phyloP scores from a whole-genome alignment of 225 moss, liverwort and hornwort genomes.

The Rhytidiadelphus loreus region DNA sequence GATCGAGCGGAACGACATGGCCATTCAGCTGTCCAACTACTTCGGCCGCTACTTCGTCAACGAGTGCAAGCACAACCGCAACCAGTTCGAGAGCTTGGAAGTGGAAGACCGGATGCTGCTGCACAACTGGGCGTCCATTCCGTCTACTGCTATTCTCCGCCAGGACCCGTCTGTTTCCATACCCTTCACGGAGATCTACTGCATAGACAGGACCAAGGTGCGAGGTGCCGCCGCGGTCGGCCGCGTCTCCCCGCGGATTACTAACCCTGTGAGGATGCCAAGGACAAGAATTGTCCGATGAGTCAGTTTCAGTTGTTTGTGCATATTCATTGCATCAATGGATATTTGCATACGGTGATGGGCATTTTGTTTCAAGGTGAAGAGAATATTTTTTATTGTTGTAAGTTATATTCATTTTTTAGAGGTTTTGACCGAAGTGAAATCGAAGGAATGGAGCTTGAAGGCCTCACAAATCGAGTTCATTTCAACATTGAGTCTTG shows the following conservation, averaged over 20 bases:
- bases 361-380: background rate
- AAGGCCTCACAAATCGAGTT: background rate
- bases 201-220: background rate
- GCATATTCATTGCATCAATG: background rate
- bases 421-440: no score
- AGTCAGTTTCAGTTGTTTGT: background rate
- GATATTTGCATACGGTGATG: background rate
- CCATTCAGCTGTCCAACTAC: constrained; percentile 45
- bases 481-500: background rate
- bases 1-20: constrained; percentile 32
- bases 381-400: background rate
- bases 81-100: constrained; percentile 13
- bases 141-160: background rate
- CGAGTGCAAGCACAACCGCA: constrained; percentile 53
- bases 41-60: constrained; percentile 53
- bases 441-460: background rate
- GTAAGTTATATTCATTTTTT: background rate
- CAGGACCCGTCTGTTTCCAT: background rate
- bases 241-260: background rate
- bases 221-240: background rate
- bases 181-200: constrained; percentile 20
- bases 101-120: constrained; percentile 10
- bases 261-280: background rate
- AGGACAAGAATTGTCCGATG: background rate
- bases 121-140: constrained; percentile 51